A percentile compares a stretch with the other conserved stretches of the same genome.
Evolutionary conservation across 768 basidiomycete species (phyloP).

Genomic region (Boletus coccyginus): DNA sequence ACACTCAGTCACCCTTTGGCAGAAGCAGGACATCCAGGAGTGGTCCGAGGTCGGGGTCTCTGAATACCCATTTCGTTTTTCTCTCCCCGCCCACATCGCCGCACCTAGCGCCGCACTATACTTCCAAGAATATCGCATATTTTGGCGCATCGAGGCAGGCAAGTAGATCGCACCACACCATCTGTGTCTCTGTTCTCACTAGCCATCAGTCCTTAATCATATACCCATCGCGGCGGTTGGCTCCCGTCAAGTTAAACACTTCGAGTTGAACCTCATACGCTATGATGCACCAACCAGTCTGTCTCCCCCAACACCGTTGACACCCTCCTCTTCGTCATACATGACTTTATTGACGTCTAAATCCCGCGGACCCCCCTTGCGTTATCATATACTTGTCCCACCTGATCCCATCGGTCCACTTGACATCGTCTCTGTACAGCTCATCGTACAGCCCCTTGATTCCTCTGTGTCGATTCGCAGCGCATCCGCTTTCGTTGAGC

Average conservation of each 20-base stretch:
- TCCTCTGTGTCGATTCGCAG: conserved; percentile 55
- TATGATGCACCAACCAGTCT: conserved; percentile 55
- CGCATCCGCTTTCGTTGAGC: conserved; percentile 64
- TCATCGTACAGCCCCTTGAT: conserved; percentile 61
- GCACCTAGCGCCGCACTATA: conserved; percentile 65
- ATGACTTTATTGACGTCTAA: conserved; percentile 47
- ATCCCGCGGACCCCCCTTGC: conserved; percentile 54
- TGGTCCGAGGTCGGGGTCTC: conserved; percentile 61
- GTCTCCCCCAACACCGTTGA: conserved; percentile 36
- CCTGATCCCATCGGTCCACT: conserved; percentile 63
- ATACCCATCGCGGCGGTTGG: conserved; percentile 63
- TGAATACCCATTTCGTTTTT: conserved; percentile 71
- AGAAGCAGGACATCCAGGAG: conserved; percentile 53
- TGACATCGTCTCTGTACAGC: conserved; percentile 65
- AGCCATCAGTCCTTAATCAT: conserved; percentile 61
- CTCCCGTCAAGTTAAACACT: conserved; percentile 62
- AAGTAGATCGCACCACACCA: conserved; percentile 26
- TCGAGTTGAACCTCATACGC: conserved; percentile 69
- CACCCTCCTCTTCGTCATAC: conserved; percentile 33
- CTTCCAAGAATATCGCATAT: conserved; percentile 75
- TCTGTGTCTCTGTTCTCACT: conserved; percentile 18
- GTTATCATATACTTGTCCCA: conserved; percentile 58
- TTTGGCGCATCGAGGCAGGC: conserved; percentile 85
- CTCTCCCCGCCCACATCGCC: conserved; percentile 56
- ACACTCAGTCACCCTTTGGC: conserved; percentile 65